These are phyloP conservation scores for Juglanconis juglandina DNA, from an alignment of 2,329 filamentous ascomycete species.

Conservation along the genomic window DNA sequence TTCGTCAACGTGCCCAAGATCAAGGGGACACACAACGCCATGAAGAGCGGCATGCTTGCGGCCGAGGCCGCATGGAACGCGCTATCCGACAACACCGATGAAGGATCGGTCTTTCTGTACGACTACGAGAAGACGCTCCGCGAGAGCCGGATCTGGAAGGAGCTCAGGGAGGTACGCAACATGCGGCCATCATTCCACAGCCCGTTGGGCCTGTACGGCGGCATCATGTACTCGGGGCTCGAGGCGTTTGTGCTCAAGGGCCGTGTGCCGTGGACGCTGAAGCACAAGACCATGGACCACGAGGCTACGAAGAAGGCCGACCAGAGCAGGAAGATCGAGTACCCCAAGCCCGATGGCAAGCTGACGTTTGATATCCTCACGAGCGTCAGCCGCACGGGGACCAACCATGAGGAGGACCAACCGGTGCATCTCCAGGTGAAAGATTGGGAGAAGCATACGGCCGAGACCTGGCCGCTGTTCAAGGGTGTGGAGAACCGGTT, in stretches of 20 bases:
- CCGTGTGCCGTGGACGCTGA: slow-evolving; percentile 85
- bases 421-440: slow-evolving; percentile 92
- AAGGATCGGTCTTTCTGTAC: slow-evolving; percentile 81
- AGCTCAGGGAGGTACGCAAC: slow-evolving; percentile 92
- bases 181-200: slow-evolving; percentile 94
- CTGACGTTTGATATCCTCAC: slow-evolving; percentile 96
- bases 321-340: slow-evolving; percentile 83
- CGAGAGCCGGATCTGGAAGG: slow-evolving; percentile 85
- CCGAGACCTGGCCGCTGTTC: slow-evolving; percentile 78
- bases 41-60: slow-evolving; percentile 95
- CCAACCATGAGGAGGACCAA: slow-evolving; percentile 98
- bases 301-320: slow-evolving; percentile 77
- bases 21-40: slow-evolving; percentile 96
- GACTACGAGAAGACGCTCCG: slow-evolving; percentile 90
- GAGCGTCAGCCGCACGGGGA: slow-evolving; percentile 89
- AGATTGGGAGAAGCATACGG: slow-evolving; percentile 89
- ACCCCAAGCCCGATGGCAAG: slow-evolving; percentile 93
- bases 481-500: slow-evolving; percentile 95
- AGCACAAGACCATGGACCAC: slow-evolving; percentile 75
- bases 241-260: slow-evolving; percentile 87
- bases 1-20: slow-evolving; percentile 98
- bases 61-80: slow-evolving; percentile 86
- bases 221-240: slow-evolving; percentile 86
- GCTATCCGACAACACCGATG: slow-evolving; percentile 50
- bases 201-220: slow-evolving; percentile 82